Percentiles rank a stretch among this genome's conserved stretches.
Evolutionary conservation across 1,284 basidiomycete genomes (phyloP).

Genomic region (Cutaneotrichosporon sp.): DNA sequence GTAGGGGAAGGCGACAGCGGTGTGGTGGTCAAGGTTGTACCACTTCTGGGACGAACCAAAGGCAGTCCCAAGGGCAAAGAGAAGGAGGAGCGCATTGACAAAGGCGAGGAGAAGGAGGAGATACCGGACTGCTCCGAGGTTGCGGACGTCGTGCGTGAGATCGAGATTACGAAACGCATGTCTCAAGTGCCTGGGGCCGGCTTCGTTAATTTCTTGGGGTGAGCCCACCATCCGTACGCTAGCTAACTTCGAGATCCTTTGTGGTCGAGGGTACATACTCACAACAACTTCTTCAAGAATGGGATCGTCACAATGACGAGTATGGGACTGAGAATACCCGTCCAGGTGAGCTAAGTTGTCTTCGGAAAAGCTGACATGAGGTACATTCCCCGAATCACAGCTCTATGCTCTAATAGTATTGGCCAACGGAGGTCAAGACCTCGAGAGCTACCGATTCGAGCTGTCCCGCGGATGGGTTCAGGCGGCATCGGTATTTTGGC

Average conservation of each 20-base stretch:
- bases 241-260: conserved; percentile 55
- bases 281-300: conserved; percentile 65
- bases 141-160: conserved; percentile 79
- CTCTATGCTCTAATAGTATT: conserved; percentile 83
- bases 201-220: conserved; percentile 70
- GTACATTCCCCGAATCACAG: conserved; percentile 67
- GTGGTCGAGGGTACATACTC: conserved; percentile 84
- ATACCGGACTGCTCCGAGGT: conserved; percentile 58
- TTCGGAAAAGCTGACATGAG: conserved; percentile 46
- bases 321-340: conserved; percentile 78
- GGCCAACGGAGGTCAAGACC: conserved; percentile 79
- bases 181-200: conserved; percentile 61
- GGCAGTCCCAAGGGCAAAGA: background rate
- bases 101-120: background rate
- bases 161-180: conserved; percentile 76
- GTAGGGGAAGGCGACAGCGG: conserved; percentile 52
- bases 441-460: conserved; percentile 72
- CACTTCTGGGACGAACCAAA: conserved; percentile 19
- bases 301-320: conserved; percentile 72
- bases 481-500: conserved; percentile 85
- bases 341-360: conserved; percentile 58
- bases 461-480: conserved; percentile 67
- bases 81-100: too few species aligned
- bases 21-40: conserved; percentile 33
- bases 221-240: conserved; percentile 16